Percentiles rank a stretch among this genome's conserved stretches.
Conservation (phyloP, 768 basidiomycete genomes). For the Mycena alexandri region DNA sequence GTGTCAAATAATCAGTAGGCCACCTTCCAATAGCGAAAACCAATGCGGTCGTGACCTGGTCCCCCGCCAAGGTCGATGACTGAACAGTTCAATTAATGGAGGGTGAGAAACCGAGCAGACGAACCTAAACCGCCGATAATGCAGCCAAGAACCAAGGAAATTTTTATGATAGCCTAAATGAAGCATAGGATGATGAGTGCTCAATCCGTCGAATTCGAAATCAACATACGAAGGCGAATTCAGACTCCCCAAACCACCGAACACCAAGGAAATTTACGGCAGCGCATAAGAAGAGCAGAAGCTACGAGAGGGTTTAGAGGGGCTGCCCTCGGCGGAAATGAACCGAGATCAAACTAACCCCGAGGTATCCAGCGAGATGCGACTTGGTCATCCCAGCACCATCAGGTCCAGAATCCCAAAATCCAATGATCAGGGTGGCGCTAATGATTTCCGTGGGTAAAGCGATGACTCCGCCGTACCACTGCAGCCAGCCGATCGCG, state of each 20-base stretch:
- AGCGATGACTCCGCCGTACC: conserved; percentile 55
- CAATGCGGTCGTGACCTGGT: conserved; percentile 57
- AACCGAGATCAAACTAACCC: conserved; percentile 31
- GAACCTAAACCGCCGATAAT: conserved; percentile 47
- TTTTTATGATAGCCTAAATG: conserved; percentile 50
- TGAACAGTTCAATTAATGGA: conserved; percentile 46
- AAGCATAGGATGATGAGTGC: conserved; percentile 2
- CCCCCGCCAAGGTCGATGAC: conserved; percentile 67
- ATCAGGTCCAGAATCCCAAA: conserved; percentile 50
- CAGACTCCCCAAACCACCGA: conserved; percentile 65
- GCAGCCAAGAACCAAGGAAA: conserved; percentile 55
- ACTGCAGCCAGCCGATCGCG: conserved; percentile 55
- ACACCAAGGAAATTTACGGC: conserved; percentile 55
- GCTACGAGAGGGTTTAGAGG: neutral
- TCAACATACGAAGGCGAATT: conserved; percentile 65
- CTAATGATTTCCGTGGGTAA: conserved; percentile 67
- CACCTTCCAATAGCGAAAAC: conserved; percentile 61
- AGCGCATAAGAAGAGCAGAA: conserved; percentile 45
- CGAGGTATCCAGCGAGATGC: conserved; percentile 28
- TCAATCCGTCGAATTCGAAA: conserved; percentile 26
- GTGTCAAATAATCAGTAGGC: no score
- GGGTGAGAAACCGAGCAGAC: neutral
- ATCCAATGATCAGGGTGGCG: conserved; percentile 61
- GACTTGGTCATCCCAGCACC: conserved; percentile 24
- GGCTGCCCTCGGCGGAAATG: conserved; percentile 36